A percentile compares a stretch with the other conserved stretches of the same genome.
phyloP scores from a whole-genome alignment of 257 asterid species.

The Solanum tacnaense region DNA sequence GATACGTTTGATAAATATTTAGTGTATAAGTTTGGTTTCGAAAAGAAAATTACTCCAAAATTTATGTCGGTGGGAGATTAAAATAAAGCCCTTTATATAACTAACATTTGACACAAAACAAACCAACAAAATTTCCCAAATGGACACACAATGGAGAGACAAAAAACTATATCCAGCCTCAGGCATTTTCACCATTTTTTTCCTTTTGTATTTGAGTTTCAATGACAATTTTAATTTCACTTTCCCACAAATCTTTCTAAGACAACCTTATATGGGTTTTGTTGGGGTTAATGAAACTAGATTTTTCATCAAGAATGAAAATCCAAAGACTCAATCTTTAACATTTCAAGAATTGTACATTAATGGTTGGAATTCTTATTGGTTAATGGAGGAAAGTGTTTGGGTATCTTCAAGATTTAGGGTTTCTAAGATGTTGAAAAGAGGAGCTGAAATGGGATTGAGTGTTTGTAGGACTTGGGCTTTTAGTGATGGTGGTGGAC shows the following conservation, averaged over 20 bases:
- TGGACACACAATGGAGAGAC: constrained; percentile 34
- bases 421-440: constrained; percentile 38
- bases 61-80: not conserved
- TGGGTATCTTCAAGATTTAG: constrained; percentile 21
- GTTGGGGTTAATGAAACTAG: constrained; percentile 46
- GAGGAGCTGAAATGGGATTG: constrained; percentile 40
- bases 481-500: constrained; percentile 41
- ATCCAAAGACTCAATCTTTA: not conserved
- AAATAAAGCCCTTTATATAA: not conserved
- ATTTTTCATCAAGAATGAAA: constrained; percentile 19
- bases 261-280: constrained; percentile 31
- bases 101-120: not conserved
- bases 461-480: constrained; percentile 60
- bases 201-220: constrained; percentile 22
- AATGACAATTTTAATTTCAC: constrained; percentile 13
- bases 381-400: constrained; percentile 47
- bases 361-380: constrained; percentile 61
- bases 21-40: not conserved
- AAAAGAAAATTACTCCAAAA: not conserved
- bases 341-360: constrained; percentile 18
- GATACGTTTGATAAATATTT: not conserved
- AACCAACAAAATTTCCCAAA: not conserved
- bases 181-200: constrained; percentile 20
- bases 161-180: constrained; percentile 21
- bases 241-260: constrained; percentile 12